Percentiles rank a stretch among this genome's conserved stretches.
phyloP scores from a whole-genome alignment of 108 stramenopile species.

The Stephanodiscus triporus region DNA sequence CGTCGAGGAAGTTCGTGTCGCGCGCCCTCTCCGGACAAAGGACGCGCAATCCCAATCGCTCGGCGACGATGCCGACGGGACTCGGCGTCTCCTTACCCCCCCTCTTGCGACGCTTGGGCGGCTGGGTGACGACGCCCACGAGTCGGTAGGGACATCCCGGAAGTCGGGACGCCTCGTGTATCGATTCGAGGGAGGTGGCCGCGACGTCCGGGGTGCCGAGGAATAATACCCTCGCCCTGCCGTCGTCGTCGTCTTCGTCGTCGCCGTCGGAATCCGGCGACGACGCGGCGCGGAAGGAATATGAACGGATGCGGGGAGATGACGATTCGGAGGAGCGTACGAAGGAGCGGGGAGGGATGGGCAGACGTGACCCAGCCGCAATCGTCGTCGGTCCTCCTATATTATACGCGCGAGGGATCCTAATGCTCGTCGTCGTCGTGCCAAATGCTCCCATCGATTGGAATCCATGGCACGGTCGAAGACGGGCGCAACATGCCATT shows the following conservation, averaged over 20 bases:
- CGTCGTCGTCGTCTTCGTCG: background rate
- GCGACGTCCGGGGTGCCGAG: constrained; percentile 97
- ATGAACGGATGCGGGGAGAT: constrained; percentile 1
- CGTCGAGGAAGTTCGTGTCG: constrained; percentile 83
- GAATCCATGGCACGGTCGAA: constrained; percentile 26
- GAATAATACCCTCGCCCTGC: constrained; percentile 85
- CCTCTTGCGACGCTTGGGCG: constrained; percentile 86
- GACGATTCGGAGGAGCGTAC: background rate
- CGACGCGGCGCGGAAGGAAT: constrained; percentile 10
- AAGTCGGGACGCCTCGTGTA: constrained; percentile 71
- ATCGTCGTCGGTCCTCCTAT: too few species aligned
- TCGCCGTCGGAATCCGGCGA: background rate
- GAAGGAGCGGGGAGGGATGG: background rate
- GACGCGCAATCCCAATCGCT: constrained; percentile 73
- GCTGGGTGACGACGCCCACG: constrained; percentile 93
- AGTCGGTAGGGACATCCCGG: constrained; percentile 72
- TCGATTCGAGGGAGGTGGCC: constrained; percentile 78
- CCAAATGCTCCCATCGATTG: constrained; percentile 3
- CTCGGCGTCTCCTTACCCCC: constrained; percentile 77
- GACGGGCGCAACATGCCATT: constrained; percentile 12
- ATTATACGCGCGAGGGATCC: too few species aligned
- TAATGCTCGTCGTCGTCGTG: too few species aligned
- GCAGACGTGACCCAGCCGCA: background rate
- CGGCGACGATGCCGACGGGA: constrained; percentile 90
- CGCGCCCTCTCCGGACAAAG: constrained; percentile 91